Base-by-base conservation (phyloP, 2,329 filamentous ascomycete species). In the Aphanoascus verrucosus region DNA sequence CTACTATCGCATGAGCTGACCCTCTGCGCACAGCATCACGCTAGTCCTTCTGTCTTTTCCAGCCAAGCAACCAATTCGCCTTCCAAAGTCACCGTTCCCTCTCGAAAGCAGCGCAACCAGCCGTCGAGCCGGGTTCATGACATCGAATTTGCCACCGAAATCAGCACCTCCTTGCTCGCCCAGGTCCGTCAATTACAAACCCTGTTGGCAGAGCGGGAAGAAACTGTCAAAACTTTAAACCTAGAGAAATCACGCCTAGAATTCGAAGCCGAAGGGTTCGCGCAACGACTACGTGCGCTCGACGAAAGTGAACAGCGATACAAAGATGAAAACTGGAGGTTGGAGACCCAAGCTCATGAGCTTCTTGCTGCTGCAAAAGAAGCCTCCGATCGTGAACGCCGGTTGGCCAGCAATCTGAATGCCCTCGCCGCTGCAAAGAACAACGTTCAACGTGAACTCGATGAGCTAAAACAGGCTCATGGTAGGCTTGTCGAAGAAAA, bases 251-350 rank as follows among this genome's bases (percentile, higher is more conserved):
- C 85, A 5, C 81, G 82, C 56, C 76, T 97, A 35, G 90, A 97
- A 67, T 79, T 87, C 34, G 90, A 96, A 60, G 80, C 83, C 0
- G 86, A 94, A 66, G 81, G 79, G 2, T 80, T 94, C 58, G 80
- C 85, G 51, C 87, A 94, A 67, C 82, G 89, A 34, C 75, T 97
- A 59, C 85, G 87, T 64, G 79, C 80, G 5, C 75, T 96, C 40
- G 90, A 96, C 62, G 93, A 98, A 70, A 95, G 86, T 66, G 93
- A 98, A 68, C 86, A 94, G 63, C 84, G 88, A 50, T 95, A 94
- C 73, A 97, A 96, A 71, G 93, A 98, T 64, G 93, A 97, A 69
- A 98, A 97, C 67, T 98, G 93, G 93, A 91, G 86, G 58, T 78
- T 98, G 37, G 93, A 98, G 69, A 94, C 90, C 0, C 87, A 89